Evolutionary conservation across 345 rosid species (phyloP).

Genomic region (Barbarea vulgaris): DNA sequence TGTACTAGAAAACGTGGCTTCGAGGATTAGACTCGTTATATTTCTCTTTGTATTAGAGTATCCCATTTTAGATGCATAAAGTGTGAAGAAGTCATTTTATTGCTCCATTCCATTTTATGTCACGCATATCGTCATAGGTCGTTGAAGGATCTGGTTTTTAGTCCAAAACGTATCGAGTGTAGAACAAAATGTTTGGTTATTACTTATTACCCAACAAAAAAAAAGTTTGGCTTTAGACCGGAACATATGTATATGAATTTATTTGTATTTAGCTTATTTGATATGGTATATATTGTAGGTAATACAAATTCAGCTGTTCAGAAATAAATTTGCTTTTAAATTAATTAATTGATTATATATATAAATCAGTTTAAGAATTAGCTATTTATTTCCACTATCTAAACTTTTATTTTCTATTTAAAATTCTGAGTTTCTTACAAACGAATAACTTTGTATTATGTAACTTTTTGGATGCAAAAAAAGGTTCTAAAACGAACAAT

Average conservation of each 20-base stretch:
- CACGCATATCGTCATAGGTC: constrained; percentile 29
- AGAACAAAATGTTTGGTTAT: constrained; percentile 6
- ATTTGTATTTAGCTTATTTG: neutral
- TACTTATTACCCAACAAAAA: neutral
- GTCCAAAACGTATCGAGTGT: constrained; percentile 14
- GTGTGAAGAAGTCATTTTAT: constrained; percentile 14
- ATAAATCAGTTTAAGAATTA: too few species aligned
- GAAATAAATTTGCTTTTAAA: too few species aligned
- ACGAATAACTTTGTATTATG: too few species aligned
- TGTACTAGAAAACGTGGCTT: constrained; percentile 38
- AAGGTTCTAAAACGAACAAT: too few species aligned
- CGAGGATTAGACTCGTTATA: constrained; percentile 26
- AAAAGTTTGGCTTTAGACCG: neutral
- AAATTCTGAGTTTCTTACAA: too few species aligned
- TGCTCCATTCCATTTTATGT: constrained; percentile 23
- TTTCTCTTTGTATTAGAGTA: constrained; percentile 4
- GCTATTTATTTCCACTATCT: neutral
- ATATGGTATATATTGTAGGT: too few species aligned
- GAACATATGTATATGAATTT: neutral
- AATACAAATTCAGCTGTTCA: neutral
- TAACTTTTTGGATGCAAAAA: too few species aligned
- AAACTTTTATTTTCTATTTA: too few species aligned
- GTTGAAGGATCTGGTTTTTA: neutral
- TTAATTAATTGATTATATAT: too few species aligned
- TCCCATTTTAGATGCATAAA: constrained; percentile 23